These are phyloP conservation scores for Beauveria bassiana DNA, from an alignment of 2,329 filamentous ascomycete species.

Conservation along the genomic window DNA sequence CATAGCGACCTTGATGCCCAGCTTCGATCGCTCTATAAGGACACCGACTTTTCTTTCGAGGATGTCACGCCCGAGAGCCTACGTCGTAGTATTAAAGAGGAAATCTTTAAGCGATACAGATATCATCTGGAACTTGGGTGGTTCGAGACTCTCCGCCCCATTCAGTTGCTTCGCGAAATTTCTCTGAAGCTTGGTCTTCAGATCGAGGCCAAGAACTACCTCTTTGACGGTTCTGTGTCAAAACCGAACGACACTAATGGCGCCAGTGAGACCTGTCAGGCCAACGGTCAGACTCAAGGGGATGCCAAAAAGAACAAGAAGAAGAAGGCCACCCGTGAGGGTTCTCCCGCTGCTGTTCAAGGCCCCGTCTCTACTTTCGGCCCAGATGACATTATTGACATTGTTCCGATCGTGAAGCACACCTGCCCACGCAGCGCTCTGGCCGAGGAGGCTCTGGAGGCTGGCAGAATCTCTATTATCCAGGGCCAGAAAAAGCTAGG, in stretches of 20 bases:
- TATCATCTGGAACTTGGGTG: slow-evolving; percentile 64
- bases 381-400: slow-evolving; percentile 80
- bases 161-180: slow-evolving; percentile 85
- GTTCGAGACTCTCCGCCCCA: slow-evolving; percentile 57
- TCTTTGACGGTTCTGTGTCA: slow-evolving; percentile 24
- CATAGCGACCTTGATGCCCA: slow-evolving; percentile 67
- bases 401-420: slow-evolving; percentile 93
- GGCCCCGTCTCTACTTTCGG: slow-evolving; percentile 49
- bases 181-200: slow-evolving; percentile 86
- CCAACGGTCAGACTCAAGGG: slow-evolving; percentile 34
- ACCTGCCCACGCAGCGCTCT: slow-evolving; percentile 83
- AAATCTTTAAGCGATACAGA: slow-evolving; percentile 68
- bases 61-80: slow-evolving; percentile 67
- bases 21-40: slow-evolving; percentile 68
- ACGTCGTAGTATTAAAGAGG: slow-evolving; percentile 58
- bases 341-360: slow-evolving; percentile 41
- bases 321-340: slow-evolving; percentile 52
- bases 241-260: slow-evolving; percentile 21
- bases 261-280: slow-evolving; percentile 25
- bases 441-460: slow-evolving; percentile 92
- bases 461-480: slow-evolving; percentile 89
- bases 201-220: slow-evolving; percentile 60
- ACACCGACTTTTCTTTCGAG: slow-evolving; percentile 76
- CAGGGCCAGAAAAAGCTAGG: slow-evolving; percentile 94
- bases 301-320: slow-evolving; percentile 54